Base-by-base conservation (phyloP, 73 alveolate species). In the Strombidium stylifer region DNA sequence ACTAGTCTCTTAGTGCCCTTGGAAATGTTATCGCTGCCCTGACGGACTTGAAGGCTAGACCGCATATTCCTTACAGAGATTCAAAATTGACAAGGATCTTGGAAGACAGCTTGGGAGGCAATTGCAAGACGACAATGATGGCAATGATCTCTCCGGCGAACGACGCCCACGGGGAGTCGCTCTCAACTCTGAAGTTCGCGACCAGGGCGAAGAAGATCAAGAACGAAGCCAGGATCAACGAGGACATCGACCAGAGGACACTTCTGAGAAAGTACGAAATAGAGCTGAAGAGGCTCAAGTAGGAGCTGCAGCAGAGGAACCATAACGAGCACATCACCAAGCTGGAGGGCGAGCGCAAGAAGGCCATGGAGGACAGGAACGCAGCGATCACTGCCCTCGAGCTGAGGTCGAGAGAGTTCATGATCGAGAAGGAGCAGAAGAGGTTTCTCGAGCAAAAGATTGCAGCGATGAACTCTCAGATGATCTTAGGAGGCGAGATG, bases 241-340 rank as follows among this genome's bases (percentile, higher is more conserved):
- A 84, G 55, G 97, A 89, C 67, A 78, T 74, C 8, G 90, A 83
- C 48, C 90, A 89, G 50, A 87, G 90, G 58, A 87, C 97, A 25
- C 73, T 95, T n/a, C 87, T 95, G 19, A 62, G 96, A 25, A 93
- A 93, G 84, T 95, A 95, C 79, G 99, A 95, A 86, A 69, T 84
- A 3, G 98, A 95, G 69, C 67, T 95, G 15, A 83, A 76, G 51
- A 82, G 79, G 81, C 79, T 90, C 39, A 86, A 94, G 69, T 60
- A 90, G 35, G 97, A 91, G 55, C 84, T 94, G 26, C 83, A 84
- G 40, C 87, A 87, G 66, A 87, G 86, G 69, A 65, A 75, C 64
- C 93, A 90, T 34, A 86, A 87, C 51, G 69, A 82, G 25, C 77
- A 88, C 54, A 51, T 95, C 27, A 84, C 82, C 31, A 73, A 82